Conservation (phyloP, 345 rosid genomes). For the Corchorus capsularis region DNA sequence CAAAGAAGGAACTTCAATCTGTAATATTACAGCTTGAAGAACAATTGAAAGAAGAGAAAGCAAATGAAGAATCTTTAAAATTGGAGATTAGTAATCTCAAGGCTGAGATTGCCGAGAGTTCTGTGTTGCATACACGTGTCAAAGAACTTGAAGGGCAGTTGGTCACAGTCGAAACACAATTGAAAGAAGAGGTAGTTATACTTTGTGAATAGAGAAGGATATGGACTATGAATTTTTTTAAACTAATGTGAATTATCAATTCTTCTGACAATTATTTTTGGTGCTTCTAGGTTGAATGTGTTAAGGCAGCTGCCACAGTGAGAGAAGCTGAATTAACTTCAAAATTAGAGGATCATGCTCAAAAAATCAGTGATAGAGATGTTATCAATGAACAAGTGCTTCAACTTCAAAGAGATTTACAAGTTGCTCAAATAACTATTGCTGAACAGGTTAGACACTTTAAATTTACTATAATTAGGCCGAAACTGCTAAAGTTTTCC, state of each 20-base stretch:
- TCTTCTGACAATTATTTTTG: slow-evolving; percentile 14
- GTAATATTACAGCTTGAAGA: slow-evolving; percentile 60
- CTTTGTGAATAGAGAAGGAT: background rate
- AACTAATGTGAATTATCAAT: background rate
- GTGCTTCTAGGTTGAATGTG: slow-evolving; percentile 43
- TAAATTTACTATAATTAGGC: background rate
- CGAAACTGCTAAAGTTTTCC: background rate
- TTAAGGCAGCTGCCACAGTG: slow-evolving; percentile 34
- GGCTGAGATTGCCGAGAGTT: slow-evolving; percentile 48
- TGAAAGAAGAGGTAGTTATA: slow-evolving; percentile 55
- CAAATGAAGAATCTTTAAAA: slow-evolving; percentile 43
- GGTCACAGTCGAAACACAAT: slow-evolving; percentile 37
- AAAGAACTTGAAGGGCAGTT: slow-evolving; percentile 66
- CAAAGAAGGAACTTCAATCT: slow-evolving; percentile 74
- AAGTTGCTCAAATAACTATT: slow-evolving; percentile 38
- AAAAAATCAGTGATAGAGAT: slow-evolving; percentile 45
- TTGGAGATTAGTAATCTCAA: slow-evolving; percentile 52
- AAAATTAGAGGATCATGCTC: slow-evolving; percentile 49
- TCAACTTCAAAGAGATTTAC: slow-evolving; percentile 57
- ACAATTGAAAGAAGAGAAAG: slow-evolving; percentile 51
- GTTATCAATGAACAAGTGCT: slow-evolving; percentile 42
- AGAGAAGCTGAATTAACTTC: slow-evolving; percentile 45
- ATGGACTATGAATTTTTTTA: background rate
- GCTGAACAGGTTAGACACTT: slow-evolving; percentile 47
- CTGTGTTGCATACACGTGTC: slow-evolving; percentile 48